Evolutionary conservation across 2,329 filamentous ascomycete species (phyloP).

Genomic region (Aspergillus japonicus): DNA sequence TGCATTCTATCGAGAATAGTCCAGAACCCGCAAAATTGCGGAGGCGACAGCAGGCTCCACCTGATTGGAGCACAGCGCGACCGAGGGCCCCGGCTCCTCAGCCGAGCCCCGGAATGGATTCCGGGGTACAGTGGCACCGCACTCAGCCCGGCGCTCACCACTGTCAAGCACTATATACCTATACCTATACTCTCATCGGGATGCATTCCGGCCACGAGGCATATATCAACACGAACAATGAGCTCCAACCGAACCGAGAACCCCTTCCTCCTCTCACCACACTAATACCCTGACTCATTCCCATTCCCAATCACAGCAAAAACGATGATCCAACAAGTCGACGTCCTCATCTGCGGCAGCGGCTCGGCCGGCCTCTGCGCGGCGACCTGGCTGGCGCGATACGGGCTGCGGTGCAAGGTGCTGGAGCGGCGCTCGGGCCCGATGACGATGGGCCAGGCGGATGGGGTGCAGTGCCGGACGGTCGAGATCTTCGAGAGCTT

Average conservation of each 20-base stretch:
- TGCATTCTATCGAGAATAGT: too few relatives aligned
- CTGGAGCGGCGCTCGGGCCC: conserved; percentile 58
- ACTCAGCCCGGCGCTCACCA: background rate
- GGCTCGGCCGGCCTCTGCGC: conserved; percentile 63
- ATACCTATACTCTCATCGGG: too few relatives aligned
- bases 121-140: conserved; percentile 8
- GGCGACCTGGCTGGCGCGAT: conserved; percentile 60
- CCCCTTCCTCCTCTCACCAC: too few relatives aligned
- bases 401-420: conserved; percentile 56
- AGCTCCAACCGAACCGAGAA: too few relatives aligned
- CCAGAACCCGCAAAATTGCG: too few relatives aligned
- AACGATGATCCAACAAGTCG: conserved; percentile 26
- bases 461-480: conserved; percentile 61
- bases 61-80: background rate
- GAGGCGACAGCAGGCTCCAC: too few relatives aligned
- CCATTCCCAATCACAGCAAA: too few relatives aligned
- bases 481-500: conserved; percentile 64
- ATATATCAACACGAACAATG: too few relatives aligned
- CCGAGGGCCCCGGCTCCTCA: conserved; percentile 18
- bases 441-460: conserved; percentile 60
- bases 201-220: too few relatives aligned
- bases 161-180: too few relatives aligned
- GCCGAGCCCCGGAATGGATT: conserved; percentile 14
- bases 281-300: too few relatives aligned
- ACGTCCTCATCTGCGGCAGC: conserved; percentile 61